A percentile compares a stretch with the other conserved stretches of the same genome.
These are phyloP conservation scores for Russula dissimulans DNA, from an alignment of 768 basidiomycete species.

Conservation along the genomic window DNA sequence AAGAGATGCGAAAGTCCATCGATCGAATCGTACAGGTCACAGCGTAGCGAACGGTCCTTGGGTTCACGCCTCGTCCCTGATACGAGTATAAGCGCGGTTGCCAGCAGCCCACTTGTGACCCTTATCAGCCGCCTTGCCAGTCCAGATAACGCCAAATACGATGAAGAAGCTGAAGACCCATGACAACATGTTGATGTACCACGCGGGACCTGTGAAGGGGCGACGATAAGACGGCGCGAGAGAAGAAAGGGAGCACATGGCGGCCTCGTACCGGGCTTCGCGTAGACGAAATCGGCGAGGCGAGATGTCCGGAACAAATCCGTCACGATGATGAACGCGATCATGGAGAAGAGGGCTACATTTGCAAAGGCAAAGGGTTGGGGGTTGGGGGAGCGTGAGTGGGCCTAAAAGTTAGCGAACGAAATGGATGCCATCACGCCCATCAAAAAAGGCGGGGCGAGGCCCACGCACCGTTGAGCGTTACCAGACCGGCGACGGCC, in stretches of 20 bases:
- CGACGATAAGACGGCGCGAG: not conserved
- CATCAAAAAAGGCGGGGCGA: not conserved
- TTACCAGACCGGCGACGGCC: constrained; percentile 54
- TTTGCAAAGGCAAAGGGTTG: not conserved
- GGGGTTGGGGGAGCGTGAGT: not conserved
- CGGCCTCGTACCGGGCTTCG: constrained; percentile 44
- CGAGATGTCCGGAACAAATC: constrained; percentile 41
- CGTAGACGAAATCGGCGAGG: constrained; percentile 45
- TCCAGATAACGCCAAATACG: constrained; percentile 44
- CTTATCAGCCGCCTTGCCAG: constrained; percentile 52
- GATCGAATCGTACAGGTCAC: not conserved
- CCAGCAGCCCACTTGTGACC: constrained; percentile 72
- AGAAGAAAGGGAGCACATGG: not conserved
- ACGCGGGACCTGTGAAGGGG: constrained; percentile 43
- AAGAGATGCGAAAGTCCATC: not conserved
- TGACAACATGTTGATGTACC: constrained; percentile 47
- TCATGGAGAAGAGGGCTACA: constrained; percentile 49
- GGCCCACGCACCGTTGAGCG: constrained; percentile 44
- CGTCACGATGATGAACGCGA: constrained; percentile 55
- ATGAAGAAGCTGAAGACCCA: constrained; percentile 53
- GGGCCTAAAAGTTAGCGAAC: not conserved
- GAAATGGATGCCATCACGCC: too few species aligned
- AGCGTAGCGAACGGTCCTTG: not conserved
- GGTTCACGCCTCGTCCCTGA: constrained; percentile 17
- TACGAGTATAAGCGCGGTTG: constrained; percentile 50